Base-by-base conservation (phyloP, 805 yeast species). In the Saccharomycopsis fodiens region DNA sequence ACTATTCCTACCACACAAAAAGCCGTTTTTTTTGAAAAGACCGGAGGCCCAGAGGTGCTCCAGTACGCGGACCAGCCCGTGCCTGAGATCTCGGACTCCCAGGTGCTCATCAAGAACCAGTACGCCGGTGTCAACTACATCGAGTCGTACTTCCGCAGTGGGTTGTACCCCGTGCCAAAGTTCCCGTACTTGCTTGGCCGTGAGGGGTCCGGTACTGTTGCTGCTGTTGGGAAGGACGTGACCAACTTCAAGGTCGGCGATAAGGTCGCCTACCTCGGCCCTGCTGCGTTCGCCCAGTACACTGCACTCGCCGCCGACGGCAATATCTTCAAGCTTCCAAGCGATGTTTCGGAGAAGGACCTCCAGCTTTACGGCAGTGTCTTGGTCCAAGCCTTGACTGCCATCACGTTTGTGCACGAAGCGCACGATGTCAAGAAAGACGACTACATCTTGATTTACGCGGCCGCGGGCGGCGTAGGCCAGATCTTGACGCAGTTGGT, bases 401-500 rank as follows among this genome's bases (percentile, higher is more conserved):
- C 91, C 1, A 62, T 83, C 55, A 74, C 91, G 1, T 78, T 89
- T 48, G 65, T 78, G 39, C 65, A 70, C 31, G 87, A 84, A 51
- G 75, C 93, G 1, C 77, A 84, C 57, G 57, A 69, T 1, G 83
- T 85, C 34, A 60, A 85, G 55, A 67, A 73, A 59, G 89, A 78
- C 44, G 96, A 91, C 48, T 72, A 64, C 54, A 73, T 84, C 37
- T 69, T 89, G 39, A 79, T 86, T 21, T 86, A 88, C 67, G 97
- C 97, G 3, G 96, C 96, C 5, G 96, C 97, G 2, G 97, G 97
- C 39, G 96, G 97, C 46, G 91, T 85, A 42, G 97, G 97, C 3
- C 71, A 76, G 42, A 54, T 85, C 16, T 65, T 87, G 44, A 68
- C 71, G 41, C 96, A 88, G 61, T 65, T 88, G 62, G 63, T 82